Evolutionary conservation across 2,329 filamentous ascomycete species (phyloP), one percentile per base, ranked within the genome.

Genomic region (Didymella pinodella): DNA sequence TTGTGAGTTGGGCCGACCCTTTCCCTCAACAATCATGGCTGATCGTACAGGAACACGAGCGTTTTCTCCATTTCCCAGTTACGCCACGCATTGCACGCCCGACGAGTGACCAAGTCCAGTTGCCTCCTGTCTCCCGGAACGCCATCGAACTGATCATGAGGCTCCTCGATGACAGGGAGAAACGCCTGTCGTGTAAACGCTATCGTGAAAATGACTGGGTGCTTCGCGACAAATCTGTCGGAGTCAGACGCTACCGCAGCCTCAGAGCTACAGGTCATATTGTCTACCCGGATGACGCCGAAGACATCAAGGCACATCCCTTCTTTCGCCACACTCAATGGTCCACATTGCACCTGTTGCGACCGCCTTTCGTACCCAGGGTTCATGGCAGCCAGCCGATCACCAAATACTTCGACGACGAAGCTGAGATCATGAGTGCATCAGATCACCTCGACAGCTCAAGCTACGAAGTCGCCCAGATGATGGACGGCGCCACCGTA

Each of bases 341-440:
- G 95, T 86, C 90, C 14, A 85, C 85, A 0, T 77, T 97, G 16
- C 90, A 95, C 69, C 78, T 84, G 32, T 84, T 86, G 54, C 81
- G 81, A 8, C 93, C 94, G 0, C 93, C 93, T 0, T 94, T 96
- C 69, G 81, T 96, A 0, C 94, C 94, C 0, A 84, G 87, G 10
- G 88, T 97, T 25, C 72, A 75, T 11, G 75, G 77, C 36, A 74
- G 76, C 25, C 80, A 83, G 61, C 70, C 75, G 14, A 80, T 83
- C 72, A 95, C 93, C 0, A 91, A 90, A 69, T 98, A 97, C 74
- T 98, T 98, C 71, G 91, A 97, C 58, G 89, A 93, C 48, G 91
- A 92, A 64, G 87, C 91, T 40, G 83, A 89, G 28, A 86, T 94
- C 50, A 68, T 82, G 60, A 79, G 73, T 18, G 74, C 64, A 26